Evolutionary conservation across 768 basidiomycete species (phyloP).

Genomic region (Antrodiella citrinella): DNA sequence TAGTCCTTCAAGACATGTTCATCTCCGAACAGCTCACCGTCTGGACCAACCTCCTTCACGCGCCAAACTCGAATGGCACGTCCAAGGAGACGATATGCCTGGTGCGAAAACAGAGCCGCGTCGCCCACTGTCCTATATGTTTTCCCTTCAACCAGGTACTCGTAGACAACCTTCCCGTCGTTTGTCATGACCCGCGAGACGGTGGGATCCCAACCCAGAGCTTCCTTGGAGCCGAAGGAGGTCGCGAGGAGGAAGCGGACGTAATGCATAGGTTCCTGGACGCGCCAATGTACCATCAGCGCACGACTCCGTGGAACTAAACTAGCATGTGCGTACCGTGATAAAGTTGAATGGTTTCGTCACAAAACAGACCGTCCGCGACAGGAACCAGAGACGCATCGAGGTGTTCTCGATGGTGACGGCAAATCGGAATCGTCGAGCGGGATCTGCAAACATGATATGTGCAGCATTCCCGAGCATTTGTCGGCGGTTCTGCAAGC

Average conservation of each 20-base stretch:
- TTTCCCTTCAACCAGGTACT: not conserved
- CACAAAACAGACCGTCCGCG: not conserved
- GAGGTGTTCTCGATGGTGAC: not conserved
- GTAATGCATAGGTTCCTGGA: not conserved
- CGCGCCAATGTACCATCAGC: not conserved
- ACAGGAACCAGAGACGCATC: slow-evolving; percentile 3
- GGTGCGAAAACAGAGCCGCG: not conserved
- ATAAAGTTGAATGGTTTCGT: slow-evolving; percentile 1
- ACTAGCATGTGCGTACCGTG: slow-evolving; percentile 1
- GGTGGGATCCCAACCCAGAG: not conserved
- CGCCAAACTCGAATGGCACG: not conserved
- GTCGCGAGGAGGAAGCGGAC: not conserved
- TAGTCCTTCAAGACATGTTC: not conserved
- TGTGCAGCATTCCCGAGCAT: not conserved
- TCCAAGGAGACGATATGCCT: not conserved
- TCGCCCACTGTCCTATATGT: not conserved
- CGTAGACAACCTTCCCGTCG: not conserved
- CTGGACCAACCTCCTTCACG: not conserved
- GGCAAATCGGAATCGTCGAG: not conserved
- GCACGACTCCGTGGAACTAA: not conserved
- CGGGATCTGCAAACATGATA: not conserved
- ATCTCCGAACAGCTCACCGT: not conserved
- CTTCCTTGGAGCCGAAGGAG: not conserved
- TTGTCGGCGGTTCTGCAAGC: not conserved
- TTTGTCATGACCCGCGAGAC: not conserved